phyloP scores from a whole-genome alignment of 306 rosid genomes.

The Inga leiocalycina region DNA sequence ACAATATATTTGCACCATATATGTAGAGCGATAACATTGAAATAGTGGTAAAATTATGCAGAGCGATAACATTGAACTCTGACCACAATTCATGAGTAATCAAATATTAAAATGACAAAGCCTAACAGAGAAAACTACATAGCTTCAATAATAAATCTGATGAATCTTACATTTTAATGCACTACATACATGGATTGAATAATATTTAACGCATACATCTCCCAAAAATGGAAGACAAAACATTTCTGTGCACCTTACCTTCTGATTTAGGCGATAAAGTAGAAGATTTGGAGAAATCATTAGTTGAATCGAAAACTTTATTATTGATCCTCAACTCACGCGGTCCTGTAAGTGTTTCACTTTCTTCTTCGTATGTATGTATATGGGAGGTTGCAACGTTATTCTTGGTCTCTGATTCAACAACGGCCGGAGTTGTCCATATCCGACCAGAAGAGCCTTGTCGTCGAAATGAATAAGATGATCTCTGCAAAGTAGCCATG shows the following conservation, averaged over 20 bases:
- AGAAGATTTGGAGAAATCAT: background rate
- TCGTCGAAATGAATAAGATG: background rate
- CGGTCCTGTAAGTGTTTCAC: background rate
- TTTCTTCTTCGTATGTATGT: background rate
- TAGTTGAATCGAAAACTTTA: background rate
- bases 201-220: background rate
- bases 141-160: background rate
- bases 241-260: background rate
- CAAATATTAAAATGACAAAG: background rate
- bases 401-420: background rate
- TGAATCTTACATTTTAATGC: background rate
- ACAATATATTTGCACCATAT: background rate
- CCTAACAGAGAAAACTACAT: background rate
- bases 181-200: background rate
- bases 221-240: slow-evolving; percentile 11
- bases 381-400: background rate
- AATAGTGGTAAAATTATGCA: background rate
- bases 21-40: background rate
- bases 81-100: background rate
- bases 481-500: slow-evolving; percentile 13
- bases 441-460: slow-evolving; percentile 13
- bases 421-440: background rate
- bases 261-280: background rate
- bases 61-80: background rate
- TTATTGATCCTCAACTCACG: background rate